These are phyloP conservation scores for Pichia nakasei DNA, from an alignment of 805 yeast genomes.

Conservation along the genomic window DNA sequence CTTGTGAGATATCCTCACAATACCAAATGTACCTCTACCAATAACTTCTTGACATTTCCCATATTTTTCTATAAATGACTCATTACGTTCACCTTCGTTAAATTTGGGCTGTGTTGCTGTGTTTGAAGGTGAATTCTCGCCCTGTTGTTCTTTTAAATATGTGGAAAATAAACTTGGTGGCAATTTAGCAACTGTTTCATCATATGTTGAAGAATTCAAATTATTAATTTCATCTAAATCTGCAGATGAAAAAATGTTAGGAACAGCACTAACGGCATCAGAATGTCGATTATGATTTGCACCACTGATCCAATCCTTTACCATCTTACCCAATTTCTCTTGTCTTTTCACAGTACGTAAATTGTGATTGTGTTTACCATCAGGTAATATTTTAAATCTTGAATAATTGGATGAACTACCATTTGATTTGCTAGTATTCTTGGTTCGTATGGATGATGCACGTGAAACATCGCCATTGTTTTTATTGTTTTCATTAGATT, in stretches of 20 bases:
- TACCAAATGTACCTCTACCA: slow-evolving; percentile 92
- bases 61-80: slow-evolving; percentile 74
- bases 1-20: slow-evolving; percentile 82
- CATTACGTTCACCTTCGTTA: neutral
- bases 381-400: slow-evolving; percentile 18
- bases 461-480: neutral
- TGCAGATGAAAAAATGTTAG: slow-evolving; percentile 42
- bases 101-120: slow-evolving; percentile 14
- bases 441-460: slow-evolving; percentile 3
- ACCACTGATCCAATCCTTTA: slow-evolving; percentile 68
- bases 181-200: too few species aligned
- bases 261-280: slow-evolving; percentile 67
- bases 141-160: slow-evolving; percentile 38
- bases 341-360: slow-evolving; percentile 69
- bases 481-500: neutral
- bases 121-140: neutral
- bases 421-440: neutral
- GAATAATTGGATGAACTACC: neutral
- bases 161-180: slow-evolving; percentile 69
- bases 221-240: slow-evolving; percentile 22
- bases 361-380: slow-evolving; percentile 76
- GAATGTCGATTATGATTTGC: slow-evolving; percentile 47
- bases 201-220: too few species aligned
- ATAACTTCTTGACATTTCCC: slow-evolving; percentile 93
- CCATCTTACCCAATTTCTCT: slow-evolving; percentile 66